Evolutionary conservation across 306 rosid genomes (phyloP).

Genomic region (Mimosa bimucronata): DNA sequence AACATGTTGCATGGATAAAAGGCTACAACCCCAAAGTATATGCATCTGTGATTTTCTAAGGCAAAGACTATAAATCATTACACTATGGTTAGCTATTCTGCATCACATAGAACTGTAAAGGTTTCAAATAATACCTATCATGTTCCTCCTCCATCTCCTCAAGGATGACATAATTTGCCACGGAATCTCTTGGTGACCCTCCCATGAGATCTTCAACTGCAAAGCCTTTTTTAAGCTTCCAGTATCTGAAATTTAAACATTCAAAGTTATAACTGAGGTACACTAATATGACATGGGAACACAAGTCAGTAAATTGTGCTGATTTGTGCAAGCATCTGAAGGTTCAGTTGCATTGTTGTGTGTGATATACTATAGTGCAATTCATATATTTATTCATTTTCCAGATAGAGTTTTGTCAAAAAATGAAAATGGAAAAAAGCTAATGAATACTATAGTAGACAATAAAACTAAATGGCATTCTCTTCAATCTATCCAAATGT

Average conservation of each 20-base stretch:
- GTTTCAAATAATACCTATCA: conserved; percentile 46
- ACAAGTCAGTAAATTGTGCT: neutral
- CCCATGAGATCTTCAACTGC: conserved; percentile 46
- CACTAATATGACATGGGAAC: conserved; percentile 17
- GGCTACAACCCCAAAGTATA: neutral
- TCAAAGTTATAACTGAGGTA: conserved; percentile 2
- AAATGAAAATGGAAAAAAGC: neutral
- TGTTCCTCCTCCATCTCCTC: conserved; percentile 83
- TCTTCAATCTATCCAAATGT: neutral
- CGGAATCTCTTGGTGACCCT: conserved; percentile 48
- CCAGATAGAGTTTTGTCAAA: neutral
- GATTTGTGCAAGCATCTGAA: neutral
- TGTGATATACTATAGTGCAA: neutral
- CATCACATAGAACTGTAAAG: neutral
- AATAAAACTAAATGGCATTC: neutral
- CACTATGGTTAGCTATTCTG: conserved; percentile 21
- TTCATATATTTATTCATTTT: neutral
- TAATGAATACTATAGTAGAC: neutral
- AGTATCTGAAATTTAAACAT: conserved; percentile 56
- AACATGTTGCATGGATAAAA: neutral
- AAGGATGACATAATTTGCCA: conserved; percentile 83
- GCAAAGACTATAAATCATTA: neutral
- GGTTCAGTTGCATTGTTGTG: neutral
- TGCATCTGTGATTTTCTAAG: neutral
- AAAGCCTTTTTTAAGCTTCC: conserved; percentile 64